A percentile compares a stretch with the other conserved stretches of the same genome.
These are phyloP conservation scores for Pleoardoris graminearum DNA, from an alignment of 2,329 filamentous ascomycete genomes.

Conservation along the genomic window DNA sequence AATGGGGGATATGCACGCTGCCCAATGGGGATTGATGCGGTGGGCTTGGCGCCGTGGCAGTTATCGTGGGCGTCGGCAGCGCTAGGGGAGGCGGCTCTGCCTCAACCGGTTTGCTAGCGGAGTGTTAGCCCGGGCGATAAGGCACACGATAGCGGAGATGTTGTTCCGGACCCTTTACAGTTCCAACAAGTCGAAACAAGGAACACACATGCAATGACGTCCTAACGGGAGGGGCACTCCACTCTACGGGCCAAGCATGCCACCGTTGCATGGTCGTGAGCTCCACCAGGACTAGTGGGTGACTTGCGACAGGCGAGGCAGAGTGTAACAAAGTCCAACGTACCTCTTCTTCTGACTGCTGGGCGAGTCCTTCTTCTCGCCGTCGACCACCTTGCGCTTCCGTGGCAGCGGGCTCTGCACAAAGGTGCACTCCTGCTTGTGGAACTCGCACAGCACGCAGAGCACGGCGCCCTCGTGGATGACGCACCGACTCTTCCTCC, in stretches of 20 bases:
- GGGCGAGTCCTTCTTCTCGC: slow-evolving; percentile 61
- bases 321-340: slow-evolving; percentile 42
- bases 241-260: too few relatives aligned
- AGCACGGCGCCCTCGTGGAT: slow-evolving; percentile 73
- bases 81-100: slow-evolving; percentile 46
- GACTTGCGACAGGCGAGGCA: not conserved
- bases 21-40: slow-evolving; percentile 36
- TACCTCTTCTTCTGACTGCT: slow-evolving; percentile 69
- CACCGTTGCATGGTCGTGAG: too few relatives aligned
- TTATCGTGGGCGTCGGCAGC: slow-evolving; percentile 46
- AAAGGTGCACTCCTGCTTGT: slow-evolving; percentile 78
- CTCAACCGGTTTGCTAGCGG: slow-evolving; percentile 42
- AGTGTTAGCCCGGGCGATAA: slow-evolving; percentile 28
- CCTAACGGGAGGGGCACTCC: too few relatives aligned
- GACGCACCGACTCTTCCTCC: slow-evolving; percentile 75
- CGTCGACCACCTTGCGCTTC: slow-evolving; percentile 76
- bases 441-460: slow-evolving; percentile 77
- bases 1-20: slow-evolving; percentile 39
- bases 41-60: slow-evolving; percentile 45
- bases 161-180: slow-evolving; percentile 1
- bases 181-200: too few relatives aligned
- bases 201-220: too few relatives aligned
- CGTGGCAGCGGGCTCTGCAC: slow-evolving; percentile 74
- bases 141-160: slow-evolving; percentile 10
- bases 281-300: too few relatives aligned